Evolutionary conservation across 805 yeast genomes (phyloP).

Genomic region (Nakazawaea wickerhamii): DNA sequence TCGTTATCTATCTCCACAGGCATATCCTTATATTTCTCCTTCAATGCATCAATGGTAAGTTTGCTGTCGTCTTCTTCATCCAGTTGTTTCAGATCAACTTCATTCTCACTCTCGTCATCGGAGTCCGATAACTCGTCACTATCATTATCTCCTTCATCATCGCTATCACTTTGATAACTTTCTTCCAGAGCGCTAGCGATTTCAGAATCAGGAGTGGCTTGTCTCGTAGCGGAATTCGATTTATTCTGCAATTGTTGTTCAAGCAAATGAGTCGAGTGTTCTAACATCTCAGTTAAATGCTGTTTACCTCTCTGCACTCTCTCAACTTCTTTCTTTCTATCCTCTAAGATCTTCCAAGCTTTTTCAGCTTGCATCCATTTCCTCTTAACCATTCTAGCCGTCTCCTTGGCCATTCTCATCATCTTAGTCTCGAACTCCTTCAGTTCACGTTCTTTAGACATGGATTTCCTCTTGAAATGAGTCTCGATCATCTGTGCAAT

Average conservation of each 20-base stretch:
- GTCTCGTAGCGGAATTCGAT: constrained; percentile 17
- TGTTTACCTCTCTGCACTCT: constrained; percentile 79
- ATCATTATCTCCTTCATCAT: constrained; percentile 19
- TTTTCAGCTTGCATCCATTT: constrained; percentile 90
- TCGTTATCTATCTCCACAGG: constrained; percentile 16
- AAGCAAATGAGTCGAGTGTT: constrained; percentile 82
- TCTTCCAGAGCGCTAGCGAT: constrained; percentile 18
- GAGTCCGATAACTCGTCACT: constrained; percentile 19
- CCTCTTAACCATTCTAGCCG: constrained; percentile 79
- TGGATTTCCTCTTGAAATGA: constrained; percentile 80
- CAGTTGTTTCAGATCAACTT: constrained; percentile 19
- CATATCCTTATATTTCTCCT: constrained; percentile 48
- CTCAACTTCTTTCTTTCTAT: constrained; percentile 72
- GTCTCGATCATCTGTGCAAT: constrained; percentile 79
- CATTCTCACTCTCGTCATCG: constrained; percentile 18
- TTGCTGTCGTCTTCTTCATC: constrained; percentile 38
- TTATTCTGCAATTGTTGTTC: constrained; percentile 70
- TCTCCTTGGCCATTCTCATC: constrained; percentile 67
- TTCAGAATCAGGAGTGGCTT: constrained; percentile 23
- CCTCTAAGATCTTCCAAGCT: constrained; percentile 67
- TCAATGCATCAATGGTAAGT: constrained; percentile 50
- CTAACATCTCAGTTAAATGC: constrained; percentile 81
- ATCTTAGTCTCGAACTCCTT: constrained; percentile 72
- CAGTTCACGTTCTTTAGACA: constrained; percentile 78
- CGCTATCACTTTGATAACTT: constrained; percentile 17